Evolutionary conservation across 1,139 yeast species (phyloP), one percentile per base, ranked within the genome.

Genomic region (Taphrina betulina): DNA sequence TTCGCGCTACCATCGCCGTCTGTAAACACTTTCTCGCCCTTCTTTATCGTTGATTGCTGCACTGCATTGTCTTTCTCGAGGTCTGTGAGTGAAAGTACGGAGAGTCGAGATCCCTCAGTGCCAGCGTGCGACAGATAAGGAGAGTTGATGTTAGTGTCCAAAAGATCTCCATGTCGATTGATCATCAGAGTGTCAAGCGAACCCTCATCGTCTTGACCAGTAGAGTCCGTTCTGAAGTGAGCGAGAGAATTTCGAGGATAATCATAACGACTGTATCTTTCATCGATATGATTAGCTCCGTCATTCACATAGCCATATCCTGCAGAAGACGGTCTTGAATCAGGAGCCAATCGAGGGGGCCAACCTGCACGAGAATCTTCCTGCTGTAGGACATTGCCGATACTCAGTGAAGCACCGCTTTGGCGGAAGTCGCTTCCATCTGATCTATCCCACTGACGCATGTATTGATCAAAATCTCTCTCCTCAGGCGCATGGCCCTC

Each of bases 1-100:
- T 26, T 26, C 5, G 53, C 57, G 8, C 28, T 28, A 19, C 57
- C 57, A 37, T 53, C 48, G 10, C 31, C 38, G 38, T 53, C 57
- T 10, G 57, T 53, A 44, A 53, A 53, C 29, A 35, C 41, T 16
- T 16, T 20, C 7, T 45, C 57, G 12, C 52, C 48, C 37, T 44
- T 36, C n/a, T 36, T 45, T 8, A 53, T 17, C 8, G 57, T 35
- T n/a, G 48, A 53, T 14, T 46, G 52, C 23, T 46, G 46, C 5
- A 35, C 41, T 5, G 26, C 54, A 38, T 48, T 46, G 10, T 43
- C 23, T 17, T 43, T 43, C 31, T 43, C 48, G 5, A 43, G 48
- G 14, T 43, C 48, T 16, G 48, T 43, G 29, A 43, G 29, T 12
- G 48, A 43, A 7, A 43, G 19, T 7, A 43, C 48, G 14, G 48